Percentiles rank a stretch among this genome's conserved stretches.
Evolutionary conservation across 192 early-diverging fungal genomes (phyloP).

Genomic region (Coemansia sp.): DNA sequence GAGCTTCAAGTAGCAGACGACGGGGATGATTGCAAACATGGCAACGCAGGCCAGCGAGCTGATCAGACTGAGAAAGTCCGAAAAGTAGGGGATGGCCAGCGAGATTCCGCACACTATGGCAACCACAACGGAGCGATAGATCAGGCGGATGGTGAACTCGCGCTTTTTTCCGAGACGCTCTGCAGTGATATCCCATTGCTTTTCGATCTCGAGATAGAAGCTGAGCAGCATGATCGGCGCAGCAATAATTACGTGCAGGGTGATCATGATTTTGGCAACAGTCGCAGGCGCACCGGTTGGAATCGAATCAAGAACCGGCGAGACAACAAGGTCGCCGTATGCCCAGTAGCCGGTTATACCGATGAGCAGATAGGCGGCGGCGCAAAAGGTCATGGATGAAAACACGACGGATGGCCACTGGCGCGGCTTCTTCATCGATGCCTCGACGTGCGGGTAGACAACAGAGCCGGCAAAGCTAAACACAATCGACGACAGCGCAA

Average conservation of each 20-base stretch:
- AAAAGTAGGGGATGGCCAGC: conserved; percentile 71
- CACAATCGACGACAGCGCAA: conserved; percentile 67
- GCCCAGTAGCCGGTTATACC: conserved; percentile 70
- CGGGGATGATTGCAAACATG: conserved; percentile 72
- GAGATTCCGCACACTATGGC: conserved; percentile 59
- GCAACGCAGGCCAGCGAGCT: conserved; percentile 70
- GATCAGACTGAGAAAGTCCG: conserved; percentile 73
- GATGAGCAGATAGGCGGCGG: conserved; percentile 65
- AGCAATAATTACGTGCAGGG: conserved; percentile 74
- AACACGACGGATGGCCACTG: conserved; percentile 65
- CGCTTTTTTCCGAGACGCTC: conserved; percentile 39
- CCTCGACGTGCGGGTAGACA: conserved; percentile 79
- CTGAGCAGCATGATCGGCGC: conserved; percentile 74
- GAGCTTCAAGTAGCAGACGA: conserved; percentile 69
- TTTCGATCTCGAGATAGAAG: conserved; percentile 66
- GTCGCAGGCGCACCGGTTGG: conserved; percentile 60
- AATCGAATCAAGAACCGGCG: conserved; percentile 68
- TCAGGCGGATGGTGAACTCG: conserved; percentile 57
- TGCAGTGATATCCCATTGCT: conserved; percentile 53
- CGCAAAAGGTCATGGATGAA: conserved; percentile 59
- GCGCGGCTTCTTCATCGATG: conserved; percentile 68
- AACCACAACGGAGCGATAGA: conserved; percentile 59
- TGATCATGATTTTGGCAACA: conserved; percentile 70
- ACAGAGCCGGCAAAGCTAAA: conserved; percentile 78
- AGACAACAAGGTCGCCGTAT: conserved; percentile 63